Evolutionary conservation across 352 stramenopile species (phyloP).

Genomic region (Phytophthora sp.): DNA sequence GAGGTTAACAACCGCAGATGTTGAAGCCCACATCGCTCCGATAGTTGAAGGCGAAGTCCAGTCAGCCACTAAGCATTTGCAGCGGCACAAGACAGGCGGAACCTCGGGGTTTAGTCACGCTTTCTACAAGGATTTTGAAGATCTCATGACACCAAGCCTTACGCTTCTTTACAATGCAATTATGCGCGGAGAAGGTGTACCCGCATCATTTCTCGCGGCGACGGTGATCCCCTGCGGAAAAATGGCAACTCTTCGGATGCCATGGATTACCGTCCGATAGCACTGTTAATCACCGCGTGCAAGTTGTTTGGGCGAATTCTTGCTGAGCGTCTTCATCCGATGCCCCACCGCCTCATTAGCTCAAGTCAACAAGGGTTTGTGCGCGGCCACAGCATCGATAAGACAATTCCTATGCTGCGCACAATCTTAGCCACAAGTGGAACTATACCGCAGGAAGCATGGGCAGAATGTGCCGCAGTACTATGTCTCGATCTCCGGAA

Average conservation of each 20-base stretch:
- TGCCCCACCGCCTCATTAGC: background rate
- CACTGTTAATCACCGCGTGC: background rate
- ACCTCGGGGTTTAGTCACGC: background rate
- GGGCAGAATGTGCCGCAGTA: background rate
- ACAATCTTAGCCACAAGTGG: background rate
- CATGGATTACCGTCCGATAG: background rate
- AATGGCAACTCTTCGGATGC: background rate
- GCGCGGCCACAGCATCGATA: background rate
- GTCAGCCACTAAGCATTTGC: background rate
- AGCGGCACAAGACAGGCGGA: background rate
- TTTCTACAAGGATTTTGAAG: background rate
- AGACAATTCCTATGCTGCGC: background rate
- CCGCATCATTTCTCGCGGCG: background rate
- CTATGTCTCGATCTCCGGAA: background rate
- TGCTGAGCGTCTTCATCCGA: background rate
- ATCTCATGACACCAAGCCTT: background rate
- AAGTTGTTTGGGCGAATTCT: background rate
- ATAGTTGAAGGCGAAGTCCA: background rate
- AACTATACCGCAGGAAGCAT: background rate
- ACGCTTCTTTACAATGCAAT: background rate
- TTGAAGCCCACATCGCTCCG: no score
- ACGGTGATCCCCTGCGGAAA: background rate
- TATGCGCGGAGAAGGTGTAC: background rate
- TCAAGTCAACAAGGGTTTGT: background rate
- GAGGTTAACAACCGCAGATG: background rate